Percentiles rank a stretch among this genome's conserved stretches.
Conservation (phyloP, 805 yeast species). For the Candida verbasci region DNA sequence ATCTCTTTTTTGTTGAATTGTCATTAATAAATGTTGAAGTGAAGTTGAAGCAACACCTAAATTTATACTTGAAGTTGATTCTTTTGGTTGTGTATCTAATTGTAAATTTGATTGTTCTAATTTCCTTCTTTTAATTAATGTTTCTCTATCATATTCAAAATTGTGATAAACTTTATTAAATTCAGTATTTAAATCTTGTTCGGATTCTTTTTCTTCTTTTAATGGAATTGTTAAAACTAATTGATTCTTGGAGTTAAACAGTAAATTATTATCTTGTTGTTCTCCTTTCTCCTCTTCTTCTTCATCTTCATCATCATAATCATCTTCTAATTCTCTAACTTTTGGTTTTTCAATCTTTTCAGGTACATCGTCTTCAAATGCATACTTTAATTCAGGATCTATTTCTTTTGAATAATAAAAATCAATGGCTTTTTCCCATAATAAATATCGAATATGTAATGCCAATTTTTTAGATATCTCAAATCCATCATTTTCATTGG, state of each 20-base stretch:
- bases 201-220: constrained; percentile 6
- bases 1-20: constrained; percentile 79
- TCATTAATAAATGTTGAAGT: constrained; percentile 71
- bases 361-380: neutral
- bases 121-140: constrained; percentile 67
- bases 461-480: constrained; percentile 40
- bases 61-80: constrained; percentile 18
- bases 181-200: constrained; percentile 45
- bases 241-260: constrained; percentile 25
- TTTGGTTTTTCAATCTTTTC: constrained; percentile 10
- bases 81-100: constrained; percentile 34
- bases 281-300: constrained; percentile 27
- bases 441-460: constrained; percentile 58
- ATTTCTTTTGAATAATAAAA: constrained; percentile 28
- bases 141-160: constrained; percentile 73
- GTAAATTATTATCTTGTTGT: constrained; percentile 4
- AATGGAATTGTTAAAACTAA: constrained; percentile 30
- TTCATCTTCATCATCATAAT: constrained; percentile 20
- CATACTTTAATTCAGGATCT: constrained; percentile 6
- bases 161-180: constrained; percentile 72
- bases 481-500: constrained; percentile 26
- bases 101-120: constrained; percentile 78
- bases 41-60: constrained; percentile 35
- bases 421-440: constrained; percentile 71
- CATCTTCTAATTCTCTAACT: constrained; percentile 18